A percentile compares a stretch with the other conserved stretches of the same genome.
Conservation (phyloP, 352 stramenopile species). For the Phytophthora multivora region DNA sequence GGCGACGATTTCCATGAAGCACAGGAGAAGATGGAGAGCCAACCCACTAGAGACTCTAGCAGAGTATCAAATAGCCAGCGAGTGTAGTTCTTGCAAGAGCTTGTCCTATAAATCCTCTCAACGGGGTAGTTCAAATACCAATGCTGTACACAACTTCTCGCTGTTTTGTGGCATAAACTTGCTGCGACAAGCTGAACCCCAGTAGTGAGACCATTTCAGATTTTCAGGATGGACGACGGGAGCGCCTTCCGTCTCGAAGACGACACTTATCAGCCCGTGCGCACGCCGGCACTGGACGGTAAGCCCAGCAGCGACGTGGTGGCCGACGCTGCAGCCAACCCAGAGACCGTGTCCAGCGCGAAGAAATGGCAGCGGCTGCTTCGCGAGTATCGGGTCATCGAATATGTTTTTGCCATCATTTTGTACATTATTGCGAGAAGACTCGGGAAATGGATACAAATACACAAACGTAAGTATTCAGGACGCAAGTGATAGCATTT, state of each 20-base stretch:
- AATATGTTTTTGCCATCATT: slow-evolving; percentile 32
- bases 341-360: not conserved
- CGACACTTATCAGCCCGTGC: slow-evolving; percentile 16
- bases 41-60: too few relatives aligned
- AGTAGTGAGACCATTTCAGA: not conserved
- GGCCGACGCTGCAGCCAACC: not conserved
- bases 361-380: slow-evolving; percentile 27
- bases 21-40: slow-evolving; percentile 16
- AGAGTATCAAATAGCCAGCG: slow-evolving; percentile 19
- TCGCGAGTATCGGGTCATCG: slow-evolving; percentile 28
- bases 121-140: not conserved
- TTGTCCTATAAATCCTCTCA: not conserved
- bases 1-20: slow-evolving; percentile 8
- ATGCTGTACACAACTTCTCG: not conserved
- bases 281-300: slow-evolving; percentile 10
- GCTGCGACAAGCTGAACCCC: slow-evolving; percentile 3
- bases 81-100: slow-evolving; percentile 17
- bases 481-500: not conserved
- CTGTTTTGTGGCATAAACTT: slow-evolving; percentile 9
- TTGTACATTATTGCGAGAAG: slow-evolving; percentile 34
- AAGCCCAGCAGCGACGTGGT: slow-evolving; percentile 7
- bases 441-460: slow-evolving; percentile 23
- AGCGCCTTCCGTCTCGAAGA: slow-evolving; percentile 8
- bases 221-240: too few relatives aligned
- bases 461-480: slow-evolving; percentile 25